Conservation (phyloP, 202 grass and related monocot genomes). For the Elaeis oleifera region DNA sequence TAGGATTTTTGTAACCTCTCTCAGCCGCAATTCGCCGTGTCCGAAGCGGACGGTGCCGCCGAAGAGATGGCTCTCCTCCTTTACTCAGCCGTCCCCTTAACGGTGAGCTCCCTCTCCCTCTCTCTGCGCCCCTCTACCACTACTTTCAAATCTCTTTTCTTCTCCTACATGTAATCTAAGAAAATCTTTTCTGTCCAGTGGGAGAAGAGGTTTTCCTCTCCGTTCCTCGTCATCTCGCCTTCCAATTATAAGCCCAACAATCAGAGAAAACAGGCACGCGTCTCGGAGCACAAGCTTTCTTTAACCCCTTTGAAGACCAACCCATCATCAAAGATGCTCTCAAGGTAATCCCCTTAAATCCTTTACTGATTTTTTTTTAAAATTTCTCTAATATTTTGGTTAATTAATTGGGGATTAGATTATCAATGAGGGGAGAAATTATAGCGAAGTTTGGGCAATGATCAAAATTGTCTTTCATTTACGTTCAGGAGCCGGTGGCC, state of each 20-base stretch:
- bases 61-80: constrained; percentile 30
- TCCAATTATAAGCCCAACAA: not conserved
- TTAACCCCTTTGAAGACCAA: constrained; percentile 65
- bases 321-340: constrained; percentile 71
- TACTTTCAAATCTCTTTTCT: not conserved
- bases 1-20: no score
- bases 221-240: not conserved
- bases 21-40: no score
- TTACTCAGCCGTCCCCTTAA: constrained; percentile 5
- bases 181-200: constrained; percentile 14
- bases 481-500: constrained; percentile 69
- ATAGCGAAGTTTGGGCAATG: not conserved
- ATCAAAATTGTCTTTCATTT: constrained; percentile 12
- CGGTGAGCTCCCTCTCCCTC: constrained; percentile 10
- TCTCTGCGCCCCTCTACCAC: not conserved
- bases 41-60: not conserved
- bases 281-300: constrained; percentile 34
- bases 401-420: not conserved
- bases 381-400: not conserved
- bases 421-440: not conserved
- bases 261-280: not conserved
- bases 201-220: constrained; percentile 10
- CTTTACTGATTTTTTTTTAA: not conserved
- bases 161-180: not conserved
- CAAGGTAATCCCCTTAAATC: constrained; percentile 40